Conservation (phyloP, 116 monocot genomes). For the Posidonia oceanica region DNA sequence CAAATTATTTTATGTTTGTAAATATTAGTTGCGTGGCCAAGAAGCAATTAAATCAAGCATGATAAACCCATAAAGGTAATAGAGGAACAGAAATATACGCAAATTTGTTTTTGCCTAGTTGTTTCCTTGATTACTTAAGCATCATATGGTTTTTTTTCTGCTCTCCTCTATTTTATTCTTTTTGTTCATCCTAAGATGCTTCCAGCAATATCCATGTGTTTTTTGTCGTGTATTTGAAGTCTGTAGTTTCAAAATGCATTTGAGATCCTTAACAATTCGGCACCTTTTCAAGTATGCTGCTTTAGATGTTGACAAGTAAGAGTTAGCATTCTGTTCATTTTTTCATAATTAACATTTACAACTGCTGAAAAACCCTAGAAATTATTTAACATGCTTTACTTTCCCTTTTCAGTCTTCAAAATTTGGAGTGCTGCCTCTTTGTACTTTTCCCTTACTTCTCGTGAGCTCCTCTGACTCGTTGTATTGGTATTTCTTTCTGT, state of each 20-base stretch:
- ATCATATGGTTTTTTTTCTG: too few species aligned
- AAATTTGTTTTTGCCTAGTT: too few species aligned
- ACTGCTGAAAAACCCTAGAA: not conserved
- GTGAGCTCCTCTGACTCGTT: slow-evolving; percentile 40
- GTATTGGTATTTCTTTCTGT: slow-evolving; percentile 4
- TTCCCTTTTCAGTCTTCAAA: slow-evolving; percentile 64
- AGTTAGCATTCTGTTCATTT: slow-evolving; percentile 8
- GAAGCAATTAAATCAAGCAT: too few species aligned
- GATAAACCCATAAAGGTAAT: too few species aligned
- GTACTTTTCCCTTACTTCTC: slow-evolving; percentile 99
- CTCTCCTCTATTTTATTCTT: too few species aligned
- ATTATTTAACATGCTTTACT: not conserved
- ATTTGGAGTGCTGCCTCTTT: slow-evolving; percentile 95
- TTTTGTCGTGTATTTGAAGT: not conserved
- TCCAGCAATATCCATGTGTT: too few species aligned
- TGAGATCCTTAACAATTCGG: slow-evolving; percentile 59
- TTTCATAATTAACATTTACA: not conserved
- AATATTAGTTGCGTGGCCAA: too few species aligned
- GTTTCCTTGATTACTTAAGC: too few species aligned
- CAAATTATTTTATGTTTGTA: too few species aligned
- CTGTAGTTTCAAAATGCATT: slow-evolving; percentile 1
- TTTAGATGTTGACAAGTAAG: slow-evolving; percentile 89
- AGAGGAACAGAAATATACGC: too few species aligned
- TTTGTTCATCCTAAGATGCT: too few species aligned
- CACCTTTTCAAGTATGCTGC: slow-evolving; percentile 99